Base-by-base conservation (phyloP, 2,329 filamentous ascomycete species). In the Stromatinia cepivora region DNA sequence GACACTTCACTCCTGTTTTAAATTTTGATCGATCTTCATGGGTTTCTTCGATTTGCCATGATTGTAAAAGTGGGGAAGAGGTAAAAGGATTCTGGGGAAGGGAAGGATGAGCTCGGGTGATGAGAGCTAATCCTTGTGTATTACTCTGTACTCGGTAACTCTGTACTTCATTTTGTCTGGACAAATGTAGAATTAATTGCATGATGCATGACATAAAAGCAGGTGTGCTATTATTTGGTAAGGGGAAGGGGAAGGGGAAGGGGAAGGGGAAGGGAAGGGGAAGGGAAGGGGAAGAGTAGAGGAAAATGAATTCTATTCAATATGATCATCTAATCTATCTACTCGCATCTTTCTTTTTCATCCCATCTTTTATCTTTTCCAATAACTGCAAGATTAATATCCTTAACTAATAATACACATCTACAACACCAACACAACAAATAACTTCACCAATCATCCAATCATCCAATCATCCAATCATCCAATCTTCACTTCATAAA, bases 11-110 rank as follows among this genome's bases (percentile, higher is more conserved):
- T 42, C 39, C 39, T 42, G 39, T 42, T 42, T 42, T 6, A 15
- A 42, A 42, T 13, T 42, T 42, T 42, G 39, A 42, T 42, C 53
- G 53, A 56, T 56, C 53, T 36, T n/a, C 28, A 56, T 56, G 53
- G 31, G 53, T 34, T 34, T 34, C 28, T 56, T 56, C 31, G 53
- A 56, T 56, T 56, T 56, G 53, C 53, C 53, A 56, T 56, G 53
- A 6, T 22, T 17, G 3, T 4, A 34, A 34, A 22, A 20, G 53
- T 56, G 53, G 28, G 17, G 52, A 13, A 2, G 28, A 22, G 28
- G 52, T 4, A 54, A 20, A 17, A 54, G 28, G 28, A 56, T n/a
- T 56, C 20, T 36, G 31, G 53, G 53, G 53, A 56, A 54, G 22
- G 28, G 53, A 22, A n/a, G 25, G n/a, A 28, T 15, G 34, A 17